phyloP scores from a whole-genome alignment of 352 stramenopile species.

The Phytophthora sp. region DNA sequence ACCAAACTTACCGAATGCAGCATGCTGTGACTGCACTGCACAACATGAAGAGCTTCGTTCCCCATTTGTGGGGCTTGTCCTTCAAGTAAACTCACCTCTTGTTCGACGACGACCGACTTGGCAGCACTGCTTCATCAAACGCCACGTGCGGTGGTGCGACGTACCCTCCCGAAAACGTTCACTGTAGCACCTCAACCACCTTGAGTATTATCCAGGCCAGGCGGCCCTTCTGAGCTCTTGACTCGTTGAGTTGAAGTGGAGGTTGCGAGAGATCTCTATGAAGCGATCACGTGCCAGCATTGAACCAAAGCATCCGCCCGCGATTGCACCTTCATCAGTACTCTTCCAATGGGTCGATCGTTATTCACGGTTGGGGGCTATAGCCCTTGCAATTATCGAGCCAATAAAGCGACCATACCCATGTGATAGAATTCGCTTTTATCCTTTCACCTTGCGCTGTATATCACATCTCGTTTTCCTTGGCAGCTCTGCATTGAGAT shows the following conservation, averaged over 20 bases:
- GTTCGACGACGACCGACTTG: slow-evolving; percentile 18
- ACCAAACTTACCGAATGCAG: background rate
- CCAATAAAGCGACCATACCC: background rate
- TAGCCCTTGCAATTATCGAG: background rate
- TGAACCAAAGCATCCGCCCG: background rate
- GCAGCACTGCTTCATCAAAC: slow-evolving; percentile 30
- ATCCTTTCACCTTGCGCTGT: background rate
- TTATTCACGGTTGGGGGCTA: background rate
- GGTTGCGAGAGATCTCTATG: background rate
- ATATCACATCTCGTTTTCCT: background rate
- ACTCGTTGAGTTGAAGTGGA: background rate
- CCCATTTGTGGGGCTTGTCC: background rate
- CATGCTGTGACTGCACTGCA: background rate
- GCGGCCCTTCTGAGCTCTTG: background rate
- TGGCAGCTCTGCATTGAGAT: background rate
- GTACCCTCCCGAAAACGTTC: slow-evolving; percentile 9
- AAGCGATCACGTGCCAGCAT: background rate
- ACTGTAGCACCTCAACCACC: background rate
- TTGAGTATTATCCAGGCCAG: background rate
- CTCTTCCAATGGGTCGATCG: background rate
- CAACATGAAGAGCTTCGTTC: background rate
- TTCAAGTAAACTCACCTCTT: slow-evolving; percentile 8
- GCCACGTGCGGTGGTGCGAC: slow-evolving; percentile 9
- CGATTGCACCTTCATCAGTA: background rate
- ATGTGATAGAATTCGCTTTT: background rate